Percentiles rank a stretch among this genome's conserved stretches.
phyloP scores from a whole-genome alignment of 768 basidiomycete species.

The Trametes cinnabarina region DNA sequence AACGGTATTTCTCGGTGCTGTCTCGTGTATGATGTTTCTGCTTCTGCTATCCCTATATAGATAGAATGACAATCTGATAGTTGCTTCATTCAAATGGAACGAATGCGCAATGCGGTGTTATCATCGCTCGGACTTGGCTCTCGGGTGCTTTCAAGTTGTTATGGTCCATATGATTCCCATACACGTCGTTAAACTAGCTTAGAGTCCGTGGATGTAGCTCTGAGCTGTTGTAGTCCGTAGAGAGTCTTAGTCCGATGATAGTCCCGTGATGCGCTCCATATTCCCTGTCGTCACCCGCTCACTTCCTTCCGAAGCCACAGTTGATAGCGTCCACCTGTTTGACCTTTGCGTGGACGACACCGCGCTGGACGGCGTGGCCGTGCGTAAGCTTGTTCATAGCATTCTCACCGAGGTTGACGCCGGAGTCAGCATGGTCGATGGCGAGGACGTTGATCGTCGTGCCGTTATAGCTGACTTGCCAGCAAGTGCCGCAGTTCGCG shows the following conservation, averaged over 20 bases:
- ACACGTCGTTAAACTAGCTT: no score
- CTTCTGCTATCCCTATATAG: no score
- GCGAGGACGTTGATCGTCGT: constrained; percentile 29
- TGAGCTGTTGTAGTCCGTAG: not conserved
- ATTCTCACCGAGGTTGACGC: constrained; percentile 34
- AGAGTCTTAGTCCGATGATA: not conserved
- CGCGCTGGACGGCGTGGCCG: constrained; percentile 44
- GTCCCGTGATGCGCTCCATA: not conserved
- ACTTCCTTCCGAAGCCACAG: constrained; percentile 39
- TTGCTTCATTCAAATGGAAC: no score
- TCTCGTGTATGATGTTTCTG: no score
- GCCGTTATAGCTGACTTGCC: constrained; percentile 28
- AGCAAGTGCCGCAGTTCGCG: constrained; percentile 34
- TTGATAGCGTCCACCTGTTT: constrained; percentile 41
- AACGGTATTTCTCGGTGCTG: no score
- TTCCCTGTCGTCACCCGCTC: not conserved
- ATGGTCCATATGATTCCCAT: no score
- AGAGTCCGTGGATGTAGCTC: not conserved
- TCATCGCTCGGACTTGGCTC: no score
- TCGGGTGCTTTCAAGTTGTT: no score
- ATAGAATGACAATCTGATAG: no score
- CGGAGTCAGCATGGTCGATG: constrained; percentile 30
- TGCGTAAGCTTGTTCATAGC: constrained; percentile 37
- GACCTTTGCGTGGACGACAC: constrained; percentile 45
- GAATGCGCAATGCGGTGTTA: no score